Percentiles rank a stretch among this genome's conserved stretches.
These are phyloP conservation scores for Haplosporangium sp. DNA, from an alignment of 371 early-diverging fungal genomes.

Conservation along the genomic window DNA sequence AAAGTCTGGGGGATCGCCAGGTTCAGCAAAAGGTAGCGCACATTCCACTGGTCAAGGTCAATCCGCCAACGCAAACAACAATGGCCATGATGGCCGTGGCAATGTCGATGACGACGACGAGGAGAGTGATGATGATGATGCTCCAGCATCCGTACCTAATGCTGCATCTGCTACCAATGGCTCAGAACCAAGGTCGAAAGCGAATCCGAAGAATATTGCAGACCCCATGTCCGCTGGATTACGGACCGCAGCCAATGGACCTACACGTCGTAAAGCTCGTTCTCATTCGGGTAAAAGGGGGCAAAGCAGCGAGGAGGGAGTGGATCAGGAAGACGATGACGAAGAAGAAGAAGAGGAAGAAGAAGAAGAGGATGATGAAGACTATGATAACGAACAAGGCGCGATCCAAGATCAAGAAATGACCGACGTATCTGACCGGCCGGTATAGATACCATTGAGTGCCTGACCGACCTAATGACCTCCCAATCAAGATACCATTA, in stretches of 20 bases:
- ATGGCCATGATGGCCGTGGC: not conserved
- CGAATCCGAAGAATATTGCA: too few relatives aligned
- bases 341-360: constrained; percentile 15
- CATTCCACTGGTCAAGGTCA: too few relatives aligned
- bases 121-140: constrained; percentile 12
- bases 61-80: too few relatives aligned
- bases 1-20: not conserved
- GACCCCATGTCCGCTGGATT: too few relatives aligned
- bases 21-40: too few relatives aligned
- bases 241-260: too few relatives aligned
- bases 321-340: constrained; percentile 11
- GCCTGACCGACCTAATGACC: too few relatives aligned
- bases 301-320: not conserved
- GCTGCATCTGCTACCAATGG: not conserved
- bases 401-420: constrained; percentile 9
- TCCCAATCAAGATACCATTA: too few relatives aligned
- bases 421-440: constrained; percentile 6
- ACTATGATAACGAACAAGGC: constrained; percentile 2
- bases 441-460: not conserved
- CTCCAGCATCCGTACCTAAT: not conserved
- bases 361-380: constrained; percentile 6
- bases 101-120: constrained; percentile 10
- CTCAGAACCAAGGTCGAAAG: not conserved
- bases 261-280: not conserved
- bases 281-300: constrained; percentile 9